These are phyloP conservation scores for Fusarium lateritium DNA, from an alignment of 2,329 filamentous ascomycete species.

Conservation along the genomic window DNA sequence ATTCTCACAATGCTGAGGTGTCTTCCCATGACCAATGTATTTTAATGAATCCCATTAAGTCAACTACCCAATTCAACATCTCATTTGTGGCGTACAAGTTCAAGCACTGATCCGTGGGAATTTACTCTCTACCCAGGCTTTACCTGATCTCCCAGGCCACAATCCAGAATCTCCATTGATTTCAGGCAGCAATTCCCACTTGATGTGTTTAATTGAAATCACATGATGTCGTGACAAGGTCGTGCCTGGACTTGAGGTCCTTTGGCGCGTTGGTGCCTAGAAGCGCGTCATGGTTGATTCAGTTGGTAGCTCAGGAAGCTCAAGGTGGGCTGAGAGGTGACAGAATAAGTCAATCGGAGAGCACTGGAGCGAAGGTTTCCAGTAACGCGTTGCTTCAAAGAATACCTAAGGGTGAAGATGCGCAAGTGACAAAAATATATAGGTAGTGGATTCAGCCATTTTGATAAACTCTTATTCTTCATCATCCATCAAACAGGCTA, in stretches of 20 bases:
- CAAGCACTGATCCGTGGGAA: too few relatives aligned
- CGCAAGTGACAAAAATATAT: too few relatives aligned
- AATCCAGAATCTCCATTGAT: conserved; percentile 12
- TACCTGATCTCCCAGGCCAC: conserved; percentile 12
- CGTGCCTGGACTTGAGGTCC: conserved; percentile 30
- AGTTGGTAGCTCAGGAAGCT: conserved; percentile 6
- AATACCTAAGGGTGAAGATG: too few relatives aligned
- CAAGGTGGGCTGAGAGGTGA: background rate
- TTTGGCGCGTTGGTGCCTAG: conserved; percentile 48
- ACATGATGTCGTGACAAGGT: conserved; percentile 50
- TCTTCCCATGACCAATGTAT: too few relatives aligned
- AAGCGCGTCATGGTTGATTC: conserved; percentile 28
- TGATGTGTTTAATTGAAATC: conserved; percentile 15
- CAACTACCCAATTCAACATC: background rate
- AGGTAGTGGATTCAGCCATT: too few relatives aligned
- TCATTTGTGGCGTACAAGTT: background rate
- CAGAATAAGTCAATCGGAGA: conserved; percentile 19
- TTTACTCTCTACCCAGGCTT: background rate
- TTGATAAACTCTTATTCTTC: background rate
- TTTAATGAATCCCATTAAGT: too few relatives aligned
- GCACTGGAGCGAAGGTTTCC: too few relatives aligned
- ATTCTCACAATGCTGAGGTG: too few relatives aligned
- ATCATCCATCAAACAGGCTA: too few relatives aligned
- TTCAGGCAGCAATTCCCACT: conserved; percentile 40
- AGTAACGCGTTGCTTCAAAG: background rate